A percentile compares a stretch with the other conserved stretches of the same genome.
These are phyloP conservation scores for Litchi chinensis DNA, from an alignment of 345 rosid genomes.

Conservation along the genomic window DNA sequence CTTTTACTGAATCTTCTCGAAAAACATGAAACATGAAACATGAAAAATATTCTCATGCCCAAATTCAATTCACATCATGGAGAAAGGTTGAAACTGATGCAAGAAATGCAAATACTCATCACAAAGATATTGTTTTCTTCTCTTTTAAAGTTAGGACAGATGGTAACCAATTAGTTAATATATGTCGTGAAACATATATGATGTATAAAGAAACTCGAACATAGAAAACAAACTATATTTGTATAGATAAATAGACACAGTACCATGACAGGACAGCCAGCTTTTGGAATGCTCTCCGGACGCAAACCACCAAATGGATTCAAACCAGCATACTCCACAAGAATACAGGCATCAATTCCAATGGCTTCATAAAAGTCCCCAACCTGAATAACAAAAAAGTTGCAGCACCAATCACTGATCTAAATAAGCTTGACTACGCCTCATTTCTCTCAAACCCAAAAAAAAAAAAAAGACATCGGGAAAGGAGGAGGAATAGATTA, in stretches of 20 bases:
- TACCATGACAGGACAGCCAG: slow-evolving; percentile 99
- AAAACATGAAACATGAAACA: neutral
- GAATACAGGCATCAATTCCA: slow-evolving; percentile 95
- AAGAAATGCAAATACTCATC: neutral
- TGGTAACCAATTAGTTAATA: neutral
- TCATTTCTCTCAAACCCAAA: neutral
- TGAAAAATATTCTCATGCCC: neutral
- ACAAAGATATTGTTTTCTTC: neutral
- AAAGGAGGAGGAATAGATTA: neutral
- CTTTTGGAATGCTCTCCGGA: slow-evolving; percentile 84
- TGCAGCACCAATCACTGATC: slow-evolving; percentile 6
- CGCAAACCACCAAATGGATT: slow-evolving; percentile 97
- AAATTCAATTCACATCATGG: too few relatives aligned
- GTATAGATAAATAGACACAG: slow-evolving; percentile 8
- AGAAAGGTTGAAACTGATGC: neutral
- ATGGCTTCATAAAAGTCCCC: slow-evolving; percentile 96
- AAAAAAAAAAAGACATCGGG: neutral
- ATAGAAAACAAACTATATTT: neutral
- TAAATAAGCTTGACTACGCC: neutral
- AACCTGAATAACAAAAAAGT: slow-evolving; percentile 52
- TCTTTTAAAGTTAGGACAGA: neutral
- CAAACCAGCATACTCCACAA: slow-evolving; percentile 94
- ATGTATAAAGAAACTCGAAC: neutral
- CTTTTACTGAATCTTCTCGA: neutral
- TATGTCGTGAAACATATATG: slow-evolving; percentile 1